These are phyloP conservation scores for Cyberlindnera subsufficiens DNA, from an alignment of 805 yeast genomes.

Conservation along the genomic window DNA sequence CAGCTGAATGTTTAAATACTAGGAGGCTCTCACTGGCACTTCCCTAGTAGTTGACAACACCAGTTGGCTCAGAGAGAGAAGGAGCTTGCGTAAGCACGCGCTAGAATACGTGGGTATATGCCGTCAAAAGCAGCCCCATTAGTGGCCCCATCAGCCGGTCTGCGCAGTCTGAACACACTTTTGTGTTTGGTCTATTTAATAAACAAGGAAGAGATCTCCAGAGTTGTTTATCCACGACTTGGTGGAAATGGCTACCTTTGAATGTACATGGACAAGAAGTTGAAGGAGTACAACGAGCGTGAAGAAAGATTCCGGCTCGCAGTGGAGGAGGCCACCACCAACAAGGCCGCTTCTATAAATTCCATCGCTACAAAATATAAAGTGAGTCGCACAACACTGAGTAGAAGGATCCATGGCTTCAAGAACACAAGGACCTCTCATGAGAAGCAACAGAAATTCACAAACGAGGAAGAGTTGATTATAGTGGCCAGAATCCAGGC, in stretches of 20 bases:
- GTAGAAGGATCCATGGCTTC: conserved; percentile 25
- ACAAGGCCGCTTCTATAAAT: conserved; percentile 23
- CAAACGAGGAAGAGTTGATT: conserved; percentile 22
- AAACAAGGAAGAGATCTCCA: not conserved
- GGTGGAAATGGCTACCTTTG: not conserved
- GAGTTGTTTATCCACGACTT: not conserved
- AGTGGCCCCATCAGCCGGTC: too few relatives aligned
- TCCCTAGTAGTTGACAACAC: too few relatives aligned
- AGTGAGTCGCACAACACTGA: conserved; percentile 22
- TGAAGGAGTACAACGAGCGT: conserved; percentile 25
- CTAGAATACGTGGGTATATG: too few relatives aligned
- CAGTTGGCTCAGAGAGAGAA: too few relatives aligned
- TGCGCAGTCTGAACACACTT: too few relatives aligned
- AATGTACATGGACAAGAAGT: conserved; percentile 22
- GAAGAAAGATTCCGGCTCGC: conserved; percentile 24
- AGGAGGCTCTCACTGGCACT: too few relatives aligned
- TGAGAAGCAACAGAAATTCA: conserved; percentile 25
- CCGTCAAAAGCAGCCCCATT: not conserved
- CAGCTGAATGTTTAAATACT: too few relatives aligned
- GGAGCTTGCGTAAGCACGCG: too few relatives aligned
- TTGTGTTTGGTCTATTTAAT: too few relatives aligned
- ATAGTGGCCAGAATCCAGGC: conserved; percentile 18
- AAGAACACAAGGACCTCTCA: conserved; percentile 25
- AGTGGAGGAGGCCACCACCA: conserved; percentile 22
- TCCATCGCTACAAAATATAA: conserved; percentile 25